phyloP scores from a whole-genome alignment of 106 monocot genomes.

The Amphibolis antarctica region DNA sequence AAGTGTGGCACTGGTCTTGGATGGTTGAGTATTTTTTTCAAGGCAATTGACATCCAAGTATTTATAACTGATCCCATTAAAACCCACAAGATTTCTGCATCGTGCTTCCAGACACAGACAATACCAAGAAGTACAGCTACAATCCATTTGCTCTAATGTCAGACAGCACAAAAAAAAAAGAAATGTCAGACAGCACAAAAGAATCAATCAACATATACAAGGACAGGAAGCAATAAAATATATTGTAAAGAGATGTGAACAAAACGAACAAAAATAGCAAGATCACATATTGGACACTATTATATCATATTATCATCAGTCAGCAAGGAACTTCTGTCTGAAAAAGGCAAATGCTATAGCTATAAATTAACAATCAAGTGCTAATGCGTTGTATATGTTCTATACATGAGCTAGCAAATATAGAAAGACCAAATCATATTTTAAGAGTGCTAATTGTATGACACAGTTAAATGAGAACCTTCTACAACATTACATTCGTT shows the following conservation, averaged over 20 bases:
- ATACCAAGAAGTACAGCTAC: slow-evolving; percentile 44
- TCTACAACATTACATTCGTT: no score
- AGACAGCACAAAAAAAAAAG: neutral
- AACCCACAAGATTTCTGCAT: slow-evolving; percentile 66
- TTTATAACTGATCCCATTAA: slow-evolving; percentile 62
- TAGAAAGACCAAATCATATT: no score
- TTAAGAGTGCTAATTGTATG: no score
- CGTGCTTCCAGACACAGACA: slow-evolving; percentile 72
- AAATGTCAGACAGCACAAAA: neutral
- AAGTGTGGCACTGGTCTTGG: slow-evolving; percentile 53
- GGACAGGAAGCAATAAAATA: neutral
- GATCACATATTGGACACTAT: no score
- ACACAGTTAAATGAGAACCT: no score
- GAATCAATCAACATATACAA: neutral
- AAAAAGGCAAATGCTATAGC: no score
- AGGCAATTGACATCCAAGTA: slow-evolving; percentile 35
- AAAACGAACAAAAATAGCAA: no score
- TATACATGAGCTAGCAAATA: no score
- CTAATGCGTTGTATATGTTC: no score
- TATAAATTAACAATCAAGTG: no score
- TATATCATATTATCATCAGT: no score
- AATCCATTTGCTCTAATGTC: slow-evolving; percentile 85
- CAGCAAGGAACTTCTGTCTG: no score
- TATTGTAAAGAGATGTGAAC: neutral
- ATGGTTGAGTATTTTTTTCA: slow-evolving; percentile 75